Evolutionary conservation across 2,329 filamentous ascomycete genomes (phyloP).

Genomic region (Monilinia laxa): DNA sequence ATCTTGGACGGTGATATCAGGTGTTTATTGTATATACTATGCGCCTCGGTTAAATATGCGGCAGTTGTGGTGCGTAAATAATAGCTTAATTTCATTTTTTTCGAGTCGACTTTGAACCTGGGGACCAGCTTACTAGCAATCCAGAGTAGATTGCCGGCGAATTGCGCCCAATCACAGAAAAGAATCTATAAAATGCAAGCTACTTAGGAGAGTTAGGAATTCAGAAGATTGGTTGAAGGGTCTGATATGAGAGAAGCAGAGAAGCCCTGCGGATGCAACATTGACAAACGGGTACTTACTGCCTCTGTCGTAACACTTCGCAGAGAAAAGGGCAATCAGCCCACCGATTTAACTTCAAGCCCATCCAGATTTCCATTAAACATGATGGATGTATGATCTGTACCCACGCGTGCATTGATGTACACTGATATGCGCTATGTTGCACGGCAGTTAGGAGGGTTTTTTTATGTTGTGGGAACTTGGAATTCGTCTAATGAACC

Average conservation of each 20-base stretch:
- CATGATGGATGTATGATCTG: conserved; percentile 16
- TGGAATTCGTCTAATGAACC: not conserved
- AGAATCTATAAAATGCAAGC: not conserved
- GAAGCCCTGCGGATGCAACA: conserved; percentile 22
- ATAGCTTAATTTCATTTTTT: not conserved
- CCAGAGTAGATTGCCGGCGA: not conserved
- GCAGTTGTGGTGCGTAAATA: not conserved
- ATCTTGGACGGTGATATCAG: not conserved
- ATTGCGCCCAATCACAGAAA: not conserved
- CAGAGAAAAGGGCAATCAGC: conserved; percentile 3
- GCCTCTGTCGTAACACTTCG: conserved; percentile 2
- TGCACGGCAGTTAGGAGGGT: conserved; percentile 11
- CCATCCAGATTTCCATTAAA: conserved; percentile 9
- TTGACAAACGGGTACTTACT: conserved; percentile 24
- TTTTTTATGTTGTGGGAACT: conserved; percentile 11
- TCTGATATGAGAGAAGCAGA: not conserved
- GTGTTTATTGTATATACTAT: not conserved
- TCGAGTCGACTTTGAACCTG: not conserved
- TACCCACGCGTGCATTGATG: conserved; percentile 15
- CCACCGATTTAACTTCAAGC: not conserved
- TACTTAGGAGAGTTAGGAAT: not conserved
- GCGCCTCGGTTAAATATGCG: not conserved
- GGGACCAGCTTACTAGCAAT: not conserved
- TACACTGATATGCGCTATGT: conserved; percentile 6
- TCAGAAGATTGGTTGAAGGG: not conserved